Evolutionary conservation across 148 eudicot species (phyloP), one percentile per base, ranked within the genome.

Genomic region (Oxyria digyna): DNA sequence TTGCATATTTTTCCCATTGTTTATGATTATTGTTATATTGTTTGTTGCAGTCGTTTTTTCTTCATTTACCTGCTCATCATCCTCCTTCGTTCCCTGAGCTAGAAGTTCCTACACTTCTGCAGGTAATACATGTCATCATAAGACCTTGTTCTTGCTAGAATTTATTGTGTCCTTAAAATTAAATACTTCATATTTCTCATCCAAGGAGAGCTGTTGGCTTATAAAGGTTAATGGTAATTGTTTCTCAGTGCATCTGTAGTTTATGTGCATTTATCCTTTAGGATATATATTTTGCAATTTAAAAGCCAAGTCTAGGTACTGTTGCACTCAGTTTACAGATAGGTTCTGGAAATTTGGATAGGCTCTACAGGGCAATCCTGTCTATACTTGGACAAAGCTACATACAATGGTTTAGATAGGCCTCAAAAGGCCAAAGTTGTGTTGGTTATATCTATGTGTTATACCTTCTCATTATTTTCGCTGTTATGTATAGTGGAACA

Each of bases 91-190:
- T 83, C 59, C 96, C 91, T 18, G 99, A 94, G 77, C 74, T 94
- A 74, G 99, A 94, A 83, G 81, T 94, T 62, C 99, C 99, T 31
- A 94, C 97, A 45, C 93, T 90, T 69, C 72, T 90, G 67, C 99
- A 94, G 97, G 97, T 94, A 80, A 10, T 27, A 54, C 24, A 62
- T 5, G 27, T 41, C 29, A 37, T 2, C 1, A 38, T 33, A 59
- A 59, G 6, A 14, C 38, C 37, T 14, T 31, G 37, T 15, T 59
- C 65, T 57, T 27, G 64, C 64, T 57, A 13, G 64, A 57, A 27
- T 14, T 52, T 10, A 24, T 10, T 52, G 62, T 24, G 29, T 24
- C 27, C 57, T 21, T 52, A 52, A 52, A 52, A 3, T 52, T 52
- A 52, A 23, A 38, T 21, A 52, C 31, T 52, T 17, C 23, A 24